Base-by-base conservation (phyloP, 257 asterid genomes). In the Jacaranda mimosifolia region DNA sequence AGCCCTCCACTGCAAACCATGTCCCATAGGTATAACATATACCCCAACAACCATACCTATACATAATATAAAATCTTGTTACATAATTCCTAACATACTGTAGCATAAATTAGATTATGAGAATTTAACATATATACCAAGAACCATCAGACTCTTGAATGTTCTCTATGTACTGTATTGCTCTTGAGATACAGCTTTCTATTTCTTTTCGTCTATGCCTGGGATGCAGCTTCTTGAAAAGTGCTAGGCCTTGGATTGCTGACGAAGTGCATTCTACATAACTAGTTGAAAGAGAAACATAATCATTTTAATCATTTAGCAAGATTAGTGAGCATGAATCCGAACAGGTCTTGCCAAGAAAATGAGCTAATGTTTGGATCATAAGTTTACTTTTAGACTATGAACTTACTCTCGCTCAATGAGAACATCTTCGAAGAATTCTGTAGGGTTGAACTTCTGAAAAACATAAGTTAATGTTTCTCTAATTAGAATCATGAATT, bases 251-350 rank as follows among this genome's bases (percentile, higher is more conserved):
- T 65, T 87, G 90, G 39, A 89, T 79, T 39, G 85, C 91, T 19
- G 94, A 82, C 5, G 91, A 73, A 17, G 97, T 87, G 82, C 94
- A 87, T 70, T 91, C 96, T 35, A 85, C 88, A 59, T 87, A 81
- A 68, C 92, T 88, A 66, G 9, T 40, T 36, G 56, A 53, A 32
- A 32, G 56, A 56, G 4, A 70, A 39, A 3, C n/a, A n/a, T 9
- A 6, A 68, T 17, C 7, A 15, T 62, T 36, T 62, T 62, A 18
- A 35, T 62, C 66, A 26, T 55, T 48, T 17, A 55, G 32, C 9
- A n/a, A n/a, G 57, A 51, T 13, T 17, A 15, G 9, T 53, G 4
- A n/a, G 32, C 7, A 14, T n/a, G 58, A n/a, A 3, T n/a, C 5
- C 0, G 21, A 52, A 52, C 21, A 14, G 4, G n/a, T 48, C 62